Evolutionary conservation across 352 stramenopile genomes (phyloP), one percentile per base, ranked within the genome.

Genomic region (Phytophthora capsici): DNA sequence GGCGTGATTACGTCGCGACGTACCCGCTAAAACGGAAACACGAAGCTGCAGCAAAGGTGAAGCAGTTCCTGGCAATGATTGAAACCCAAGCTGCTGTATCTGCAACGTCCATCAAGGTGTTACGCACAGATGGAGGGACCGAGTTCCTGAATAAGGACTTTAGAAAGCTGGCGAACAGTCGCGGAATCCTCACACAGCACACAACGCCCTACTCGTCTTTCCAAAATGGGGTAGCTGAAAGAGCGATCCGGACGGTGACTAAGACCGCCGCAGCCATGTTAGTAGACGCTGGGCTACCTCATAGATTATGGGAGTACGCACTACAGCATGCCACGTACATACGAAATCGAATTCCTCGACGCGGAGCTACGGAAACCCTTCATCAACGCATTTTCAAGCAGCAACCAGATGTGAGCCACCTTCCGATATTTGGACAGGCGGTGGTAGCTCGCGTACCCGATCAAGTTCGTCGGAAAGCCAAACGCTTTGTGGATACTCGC

Each of bases 91-190:
- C 32, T 9, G 6, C 13, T 9, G 41, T 54, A 1, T 6, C 19
- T 0, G 30, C 44, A 0, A 32, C 6, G 2, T 12, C 10, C 7
- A 47, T 47, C 16, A 47, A 37, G 13, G 19, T 45, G 3, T 10
- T 62, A 2, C 41, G 54, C 0, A 62, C 54, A 1, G 44, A 54
- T 23, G 44, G 55, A 12, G 56, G 36, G 17, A 64, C 56, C 0
- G 56, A 57, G 16, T 64, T 57, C 40, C 16, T 57, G 2, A 57
- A 57, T 7, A 16, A 44, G 14, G 46, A 57, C 17, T 51, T 57
- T 16, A 26, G 36, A 1, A 19, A 57, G 36, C 5, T 64, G 1
- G 28, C n/a, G 1, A 3, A 14, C 4, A 12, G n/a, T 1, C 8
- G 22, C 7, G 56, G 45, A 6, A 37, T 57, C 1, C 34, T 32